Evolutionary conservation across 1,139 yeast genomes (phyloP).

Genomic region (Saccharomycopsis hybrid): DNA sequence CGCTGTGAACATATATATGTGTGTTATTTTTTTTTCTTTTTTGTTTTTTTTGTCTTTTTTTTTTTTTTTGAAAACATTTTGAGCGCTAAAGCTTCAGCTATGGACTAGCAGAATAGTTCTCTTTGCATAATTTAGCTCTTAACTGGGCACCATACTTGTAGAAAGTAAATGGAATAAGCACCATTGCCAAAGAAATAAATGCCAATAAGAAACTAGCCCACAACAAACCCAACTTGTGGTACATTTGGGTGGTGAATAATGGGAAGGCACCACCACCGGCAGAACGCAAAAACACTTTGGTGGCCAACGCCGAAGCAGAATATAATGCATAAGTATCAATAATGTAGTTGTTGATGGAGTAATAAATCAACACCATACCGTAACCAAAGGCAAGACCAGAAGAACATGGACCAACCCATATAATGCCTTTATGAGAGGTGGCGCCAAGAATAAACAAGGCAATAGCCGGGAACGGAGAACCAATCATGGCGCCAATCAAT

Average conservation of each 20-base stretch:
- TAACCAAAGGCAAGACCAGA: slow-evolving; percentile 85
- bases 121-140: slow-evolving; percentile 61
- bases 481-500: slow-evolving; percentile 80
- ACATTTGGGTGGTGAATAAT: slow-evolving; percentile 75
- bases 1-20: too few relatives aligned
- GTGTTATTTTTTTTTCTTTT: too few relatives aligned
- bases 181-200: slow-evolving; percentile 77
- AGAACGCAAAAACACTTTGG: slow-evolving; percentile 82
- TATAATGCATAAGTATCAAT: slow-evolving; percentile 80
- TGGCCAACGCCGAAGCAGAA: slow-evolving; percentile 89
- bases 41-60: too few relatives aligned
- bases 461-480: slow-evolving; percentile 84
- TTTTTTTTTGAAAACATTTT: too few relatives aligned
- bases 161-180: slow-evolving; percentile 73
- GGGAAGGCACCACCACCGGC: slow-evolving; percentile 88
- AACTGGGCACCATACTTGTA: slow-evolving; percentile 61
- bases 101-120: slow-evolving; percentile 52
- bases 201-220: slow-evolving; percentile 87
- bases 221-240: slow-evolving; percentile 60
- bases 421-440: slow-evolving; percentile 68
- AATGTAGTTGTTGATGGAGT: slow-evolving; percentile 81
- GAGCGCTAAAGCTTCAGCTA: too few relatives aligned
- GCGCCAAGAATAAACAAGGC: slow-evolving; percentile 87
- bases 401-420: slow-evolving; percentile 95
- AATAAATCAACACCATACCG: slow-evolving; percentile 87